These are phyloP conservation scores for Saururus chinensis DNA, from an alignment of 164 flowering plant genomes.

Conservation along the genomic window DNA sequence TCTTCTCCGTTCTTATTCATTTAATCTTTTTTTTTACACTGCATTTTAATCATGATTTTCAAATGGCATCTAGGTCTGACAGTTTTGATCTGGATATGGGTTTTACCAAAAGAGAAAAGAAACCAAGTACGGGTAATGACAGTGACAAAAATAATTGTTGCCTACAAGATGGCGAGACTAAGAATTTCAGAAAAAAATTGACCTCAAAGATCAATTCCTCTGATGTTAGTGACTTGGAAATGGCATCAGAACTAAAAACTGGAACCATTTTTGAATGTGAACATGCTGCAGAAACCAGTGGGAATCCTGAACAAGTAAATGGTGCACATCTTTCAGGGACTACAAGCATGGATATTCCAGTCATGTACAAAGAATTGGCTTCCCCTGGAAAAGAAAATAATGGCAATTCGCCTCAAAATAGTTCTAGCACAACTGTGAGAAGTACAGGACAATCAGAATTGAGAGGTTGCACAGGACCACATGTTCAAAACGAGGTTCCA, in stretches of 20 bases:
- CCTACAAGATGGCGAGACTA: conserved; percentile 7
- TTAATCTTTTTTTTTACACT: neutral
- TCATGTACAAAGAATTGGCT: conserved; percentile 9
- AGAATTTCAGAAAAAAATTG: conserved; percentile 13
- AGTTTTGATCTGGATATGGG: conserved; percentile 43
- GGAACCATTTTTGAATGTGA: conserved; percentile 16
- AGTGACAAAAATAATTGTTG: conserved; percentile 5
- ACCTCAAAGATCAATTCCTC: conserved; percentile 8
- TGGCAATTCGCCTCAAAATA: conserved; percentile 10
- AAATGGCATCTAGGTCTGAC: conserved; percentile 32
- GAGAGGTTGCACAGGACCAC: conserved; percentile 8
- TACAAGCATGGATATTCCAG: conserved; percentile 10
- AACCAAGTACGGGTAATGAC: conserved; percentile 18
- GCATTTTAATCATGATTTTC: conserved; percentile 1
- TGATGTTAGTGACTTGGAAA: conserved; percentile 14
- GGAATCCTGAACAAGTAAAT: conserved; percentile 7
- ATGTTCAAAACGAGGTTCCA: conserved; percentile 9
- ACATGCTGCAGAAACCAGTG: neutral
- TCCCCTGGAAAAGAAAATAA: conserved; percentile 15
- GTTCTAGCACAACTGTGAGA: neutral
- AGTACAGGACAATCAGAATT: conserved; percentile 8
- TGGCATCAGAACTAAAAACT: conserved; percentile 15
- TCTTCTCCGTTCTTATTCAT: too few relatives aligned
- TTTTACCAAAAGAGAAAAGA: conserved; percentile 24
- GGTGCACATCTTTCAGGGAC: conserved; percentile 16